phyloP scores from a whole-genome alignment of 1,284 basidiomycete species.

The Cryptococcus depauperatus region DNA sequence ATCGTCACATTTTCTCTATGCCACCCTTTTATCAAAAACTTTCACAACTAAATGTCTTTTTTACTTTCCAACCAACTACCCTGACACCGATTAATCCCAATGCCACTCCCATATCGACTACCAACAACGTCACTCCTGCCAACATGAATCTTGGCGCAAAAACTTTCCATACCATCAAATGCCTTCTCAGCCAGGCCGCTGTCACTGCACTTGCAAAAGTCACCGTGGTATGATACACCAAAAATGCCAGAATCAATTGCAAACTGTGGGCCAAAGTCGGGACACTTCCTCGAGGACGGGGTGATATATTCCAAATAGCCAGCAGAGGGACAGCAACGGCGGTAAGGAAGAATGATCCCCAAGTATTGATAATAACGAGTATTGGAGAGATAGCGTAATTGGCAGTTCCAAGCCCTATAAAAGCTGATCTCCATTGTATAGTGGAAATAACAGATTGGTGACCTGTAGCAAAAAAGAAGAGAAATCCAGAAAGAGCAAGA shows the following conservation, averaged over 20 bases:
- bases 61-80: slow-evolving; percentile 40
- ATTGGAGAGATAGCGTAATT: slow-evolving; percentile 67
- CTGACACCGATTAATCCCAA: slow-evolving; percentile 43
- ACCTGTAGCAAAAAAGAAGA: slow-evolving; percentile 79
- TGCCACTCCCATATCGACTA: slow-evolving; percentile 47
- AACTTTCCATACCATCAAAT: slow-evolving; percentile 99
- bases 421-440: slow-evolving; percentile 94
- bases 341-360: slow-evolving; percentile 62
- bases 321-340: slow-evolving; percentile 62
- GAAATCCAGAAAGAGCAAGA: slow-evolving; percentile 64
- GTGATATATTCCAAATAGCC: slow-evolving; percentile 82
- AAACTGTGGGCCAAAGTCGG: slow-evolving; percentile 45
- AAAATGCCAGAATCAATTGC: slow-evolving; percentile 55
- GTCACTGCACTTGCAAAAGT: slow-evolving; percentile 64
- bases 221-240: slow-evolving; percentile 62
- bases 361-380: slow-evolving; percentile 72
- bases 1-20: background rate
- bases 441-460: slow-evolving; percentile 84
- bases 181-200: slow-evolving; percentile 69
- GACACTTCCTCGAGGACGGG: slow-evolving; percentile 44
- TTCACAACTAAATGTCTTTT: slow-evolving; percentile 39
- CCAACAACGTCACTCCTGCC: slow-evolving; percentile 50
- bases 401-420: slow-evolving; percentile 62
- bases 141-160: slow-evolving; percentile 92
- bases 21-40: slow-evolving; percentile 8